Conservation (phyloP, 2,329 filamentous ascomycete species). For the Botrytis hyacinthi region DNA sequence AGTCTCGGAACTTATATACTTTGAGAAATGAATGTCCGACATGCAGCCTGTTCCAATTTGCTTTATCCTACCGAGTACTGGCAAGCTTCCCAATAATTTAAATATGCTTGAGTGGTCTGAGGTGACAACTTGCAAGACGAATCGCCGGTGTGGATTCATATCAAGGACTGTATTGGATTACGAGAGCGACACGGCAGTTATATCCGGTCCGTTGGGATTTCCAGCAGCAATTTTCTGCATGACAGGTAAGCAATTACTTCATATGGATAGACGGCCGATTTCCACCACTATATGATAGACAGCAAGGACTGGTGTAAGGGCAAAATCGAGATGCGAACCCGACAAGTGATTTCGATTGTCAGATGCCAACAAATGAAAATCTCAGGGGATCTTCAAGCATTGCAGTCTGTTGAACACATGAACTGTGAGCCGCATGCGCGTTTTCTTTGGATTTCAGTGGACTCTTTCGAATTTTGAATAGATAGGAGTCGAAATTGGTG, state of each 20-base stretch:
- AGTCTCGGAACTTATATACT: neutral
- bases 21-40: neutral
- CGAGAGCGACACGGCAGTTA: neutral
- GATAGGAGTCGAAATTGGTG: neutral
- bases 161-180: neutral
- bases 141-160: constrained; percentile 6
- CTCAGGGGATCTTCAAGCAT: neutral
- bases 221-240: neutral
- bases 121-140: neutral
- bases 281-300: neutral
- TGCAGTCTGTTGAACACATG: neutral
- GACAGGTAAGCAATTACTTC: neutral
- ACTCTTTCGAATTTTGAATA: neutral
- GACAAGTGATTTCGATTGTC: neutral
- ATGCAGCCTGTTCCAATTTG: neutral
- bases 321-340: neutral
- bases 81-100: neutral
- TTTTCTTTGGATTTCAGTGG: neutral
- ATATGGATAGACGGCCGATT: neutral
- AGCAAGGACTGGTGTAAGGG: neutral
- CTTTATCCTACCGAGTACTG: neutral
- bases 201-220: neutral
- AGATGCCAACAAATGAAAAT: neutral
- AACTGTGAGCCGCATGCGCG: neutral
- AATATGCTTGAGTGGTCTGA: neutral